phyloP scores from a whole-genome alignment of 352 stramenopile genomes.

The Pythium coloratum region DNA sequence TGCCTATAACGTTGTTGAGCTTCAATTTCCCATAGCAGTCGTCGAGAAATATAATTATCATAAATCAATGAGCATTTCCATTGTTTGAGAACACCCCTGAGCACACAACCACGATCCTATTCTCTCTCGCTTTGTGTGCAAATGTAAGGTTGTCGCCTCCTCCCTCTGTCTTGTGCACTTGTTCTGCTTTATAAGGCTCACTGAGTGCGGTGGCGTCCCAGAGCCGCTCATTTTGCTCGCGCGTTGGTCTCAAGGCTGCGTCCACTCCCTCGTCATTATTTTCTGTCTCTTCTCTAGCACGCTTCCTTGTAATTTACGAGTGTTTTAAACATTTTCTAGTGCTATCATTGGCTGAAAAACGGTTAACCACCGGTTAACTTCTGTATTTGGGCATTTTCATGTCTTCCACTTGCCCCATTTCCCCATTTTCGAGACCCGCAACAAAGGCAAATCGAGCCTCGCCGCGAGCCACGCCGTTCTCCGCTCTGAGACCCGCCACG shows the following conservation, averaged over 20 bases:
- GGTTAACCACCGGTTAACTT: conserved; percentile 21
- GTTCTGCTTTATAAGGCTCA: no score
- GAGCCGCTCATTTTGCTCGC: not conserved
- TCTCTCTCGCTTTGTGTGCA: no score
- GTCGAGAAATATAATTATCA: no score
- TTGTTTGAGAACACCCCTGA: no score
- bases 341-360: conserved; percentile 23
- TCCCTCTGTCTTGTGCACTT: no score
- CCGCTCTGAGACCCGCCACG: not conserved
- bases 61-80: no score
- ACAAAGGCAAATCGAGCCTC: not conserved
- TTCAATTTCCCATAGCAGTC: no score
- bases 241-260: not conserved
- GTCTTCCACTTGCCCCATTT: conserved; percentile 21
- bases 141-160: no score
- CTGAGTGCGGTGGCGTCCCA: not conserved
- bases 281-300: not conserved
- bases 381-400: conserved; percentile 12
- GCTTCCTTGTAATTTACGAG: conserved; percentile 3
- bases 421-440: conserved; percentile 1
- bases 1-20: no score
- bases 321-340: conserved; percentile 17
- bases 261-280: not conserved
- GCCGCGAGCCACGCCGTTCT: not conserved
- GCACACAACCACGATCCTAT: no score